phyloP scores from a whole-genome alignment of 169 alveolate genomes.

The Plasmodium blacklocki region DNA sequence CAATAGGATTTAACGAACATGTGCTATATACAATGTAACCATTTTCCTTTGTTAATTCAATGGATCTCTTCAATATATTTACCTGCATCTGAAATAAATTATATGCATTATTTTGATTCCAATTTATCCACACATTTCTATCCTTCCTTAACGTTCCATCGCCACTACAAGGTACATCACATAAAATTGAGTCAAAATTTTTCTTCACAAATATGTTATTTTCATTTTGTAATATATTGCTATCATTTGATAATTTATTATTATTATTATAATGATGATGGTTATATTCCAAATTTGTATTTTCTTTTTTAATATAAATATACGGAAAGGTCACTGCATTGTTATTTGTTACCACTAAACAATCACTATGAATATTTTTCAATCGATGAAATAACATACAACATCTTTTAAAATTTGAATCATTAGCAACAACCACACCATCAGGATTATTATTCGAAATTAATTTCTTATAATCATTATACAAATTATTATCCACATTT shows the following conservation, averaged over 20 bases:
- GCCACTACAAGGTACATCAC: constrained; percentile 98
- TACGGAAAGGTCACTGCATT: constrained; percentile 68
- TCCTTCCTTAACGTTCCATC: constrained; percentile 98
- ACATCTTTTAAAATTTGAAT: constrained; percentile 72
- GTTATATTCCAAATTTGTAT: constrained; percentile 13
- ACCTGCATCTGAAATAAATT: constrained; percentile 92
- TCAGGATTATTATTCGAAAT: constrained; percentile 70
- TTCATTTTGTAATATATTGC: too few species aligned
- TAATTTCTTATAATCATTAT: constrained; percentile 53
- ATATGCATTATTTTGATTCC: constrained; percentile 95
- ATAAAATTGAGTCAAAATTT: constrained; percentile 90
- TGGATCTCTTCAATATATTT: constrained; percentile 92
- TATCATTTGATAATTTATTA: too few species aligned
- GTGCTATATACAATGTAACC: constrained; percentile 94
- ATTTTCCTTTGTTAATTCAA: constrained; percentile 79
- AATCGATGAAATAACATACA: constrained; percentile 77
- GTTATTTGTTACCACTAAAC: constrained; percentile 75
- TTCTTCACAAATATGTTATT: constrained; percentile 75
- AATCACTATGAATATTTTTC: constrained; percentile 69
- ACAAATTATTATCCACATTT: constrained; percentile 52
- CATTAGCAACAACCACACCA: constrained; percentile 76
- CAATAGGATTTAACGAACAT: constrained; percentile 97
- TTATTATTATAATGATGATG: too few species aligned
- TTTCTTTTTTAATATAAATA: constrained; percentile 43
- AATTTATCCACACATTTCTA: constrained; percentile 93